These are phyloP conservation scores for Podaxis rugospora DNA, from an alignment of 768 basidiomycete species.

Conservation along the genomic window DNA sequence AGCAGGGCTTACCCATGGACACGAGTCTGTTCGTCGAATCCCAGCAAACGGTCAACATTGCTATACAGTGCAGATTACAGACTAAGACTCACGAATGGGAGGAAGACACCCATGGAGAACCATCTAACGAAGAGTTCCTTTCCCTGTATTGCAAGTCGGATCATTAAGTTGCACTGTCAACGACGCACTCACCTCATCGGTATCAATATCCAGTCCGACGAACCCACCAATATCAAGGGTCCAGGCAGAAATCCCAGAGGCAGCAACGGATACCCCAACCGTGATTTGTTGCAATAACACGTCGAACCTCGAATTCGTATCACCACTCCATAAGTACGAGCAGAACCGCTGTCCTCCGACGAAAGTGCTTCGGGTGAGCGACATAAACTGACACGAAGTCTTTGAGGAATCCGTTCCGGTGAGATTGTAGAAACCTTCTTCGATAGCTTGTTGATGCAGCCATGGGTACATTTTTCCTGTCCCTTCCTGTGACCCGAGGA, in stretches of 20 bases:
- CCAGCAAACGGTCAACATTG: background rate
- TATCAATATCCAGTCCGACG: conserved; percentile 26
- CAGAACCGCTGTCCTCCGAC: conserved; percentile 32
- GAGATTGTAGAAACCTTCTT: conserved; percentile 31
- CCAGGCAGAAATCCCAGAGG: conserved; percentile 33
- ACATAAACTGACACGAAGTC: conserved; percentile 29
- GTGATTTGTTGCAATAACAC: conserved; percentile 32
- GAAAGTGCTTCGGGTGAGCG: conserved; percentile 31
- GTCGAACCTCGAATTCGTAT: conserved; percentile 29
- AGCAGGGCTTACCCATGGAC: conserved; percentile 1
- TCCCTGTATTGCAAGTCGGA: conserved; percentile 16
- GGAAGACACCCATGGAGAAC: conserved; percentile 31
- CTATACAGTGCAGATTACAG: background rate
- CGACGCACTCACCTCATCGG: conserved; percentile 17
- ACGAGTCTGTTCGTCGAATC: background rate
- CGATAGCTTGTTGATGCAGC: conserved; percentile 33
- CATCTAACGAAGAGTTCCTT: conserved; percentile 30
- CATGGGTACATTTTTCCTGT: conserved; percentile 33
- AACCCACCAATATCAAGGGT: conserved; percentile 35
- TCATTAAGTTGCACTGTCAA: background rate
- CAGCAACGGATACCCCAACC: conserved; percentile 27
- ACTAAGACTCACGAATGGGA: conserved; percentile 27
- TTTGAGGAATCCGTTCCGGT: conserved; percentile 17
- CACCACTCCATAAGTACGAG: conserved; percentile 33
- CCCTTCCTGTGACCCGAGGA: conserved; percentile 31